phyloP scores from a whole-genome alignment of 2,329 filamentous ascomycete species.

The Plectosphaerella cucumerina region DNA sequence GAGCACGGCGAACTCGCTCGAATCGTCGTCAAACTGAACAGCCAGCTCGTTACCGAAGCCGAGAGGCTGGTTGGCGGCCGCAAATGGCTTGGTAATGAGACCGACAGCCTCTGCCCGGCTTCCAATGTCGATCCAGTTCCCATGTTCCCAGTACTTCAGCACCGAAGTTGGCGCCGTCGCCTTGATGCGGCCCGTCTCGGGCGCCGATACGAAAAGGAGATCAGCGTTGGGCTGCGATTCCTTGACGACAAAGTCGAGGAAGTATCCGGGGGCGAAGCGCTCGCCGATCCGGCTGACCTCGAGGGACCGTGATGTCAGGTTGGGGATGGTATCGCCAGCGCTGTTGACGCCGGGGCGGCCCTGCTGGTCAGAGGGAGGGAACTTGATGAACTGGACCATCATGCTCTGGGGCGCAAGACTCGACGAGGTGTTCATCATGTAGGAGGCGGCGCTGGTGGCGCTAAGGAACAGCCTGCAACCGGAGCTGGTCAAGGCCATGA shows the following conservation, averaged over 20 bases:
- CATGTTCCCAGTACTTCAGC: conserved; percentile 70
- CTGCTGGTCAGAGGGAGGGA: conserved; percentile 61
- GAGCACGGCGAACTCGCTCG: conserved; percentile 82
- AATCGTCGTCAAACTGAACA: conserved; percentile 84
- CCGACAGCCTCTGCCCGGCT: conserved; percentile 75
- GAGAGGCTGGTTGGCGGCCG: conserved; percentile 60
- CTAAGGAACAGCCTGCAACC: conserved; percentile 91
- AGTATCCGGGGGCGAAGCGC: conserved; percentile 82
- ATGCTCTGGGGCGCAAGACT: conserved; percentile 80
- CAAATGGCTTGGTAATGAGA: conserved; percentile 68
- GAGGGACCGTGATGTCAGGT: conserved; percentile 45
- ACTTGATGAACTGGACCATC: conserved; percentile 96
- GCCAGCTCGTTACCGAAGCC: conserved; percentile 95
- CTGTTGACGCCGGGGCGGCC: conserved; percentile 19
- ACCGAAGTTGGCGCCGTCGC: conserved; percentile 46
- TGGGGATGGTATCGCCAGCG: conserved; percentile 33
- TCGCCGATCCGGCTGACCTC: conserved; percentile 46
- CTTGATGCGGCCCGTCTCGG: conserved; percentile 84
- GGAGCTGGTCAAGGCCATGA: conserved; percentile 86
- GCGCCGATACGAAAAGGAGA: conserved; percentile 76
- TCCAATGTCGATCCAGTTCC: conserved; percentile 72
- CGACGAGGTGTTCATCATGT: conserved; percentile 56
- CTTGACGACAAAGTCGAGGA: conserved; percentile 75
- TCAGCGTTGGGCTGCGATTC: conserved; percentile 57
- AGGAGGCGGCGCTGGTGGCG: conserved; percentile 73